Evolutionary conservation across 148 eudicot species (phyloP), one percentile per base, ranked within the genome.

Genomic region (Diospyros kaki): DNA sequence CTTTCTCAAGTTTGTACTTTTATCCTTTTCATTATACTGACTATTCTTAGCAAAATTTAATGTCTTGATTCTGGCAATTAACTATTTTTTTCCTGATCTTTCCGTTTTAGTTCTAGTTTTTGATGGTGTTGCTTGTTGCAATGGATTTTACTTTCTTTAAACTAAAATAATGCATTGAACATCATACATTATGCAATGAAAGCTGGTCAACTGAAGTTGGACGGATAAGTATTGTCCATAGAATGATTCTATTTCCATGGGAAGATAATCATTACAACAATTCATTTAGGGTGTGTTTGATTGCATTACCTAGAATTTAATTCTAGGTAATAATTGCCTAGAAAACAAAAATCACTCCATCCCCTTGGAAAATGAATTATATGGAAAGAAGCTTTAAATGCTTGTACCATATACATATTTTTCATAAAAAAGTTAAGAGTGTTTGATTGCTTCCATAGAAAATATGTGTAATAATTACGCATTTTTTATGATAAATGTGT

Each of bases 1-100:
- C 78, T 91, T 93, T 77, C 86, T 93, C 71, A 93, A 89, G 97
- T 93, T 87, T 40, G 74, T 56, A 15, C 53, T 72, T 8, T 64
- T 75, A 44, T 56, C 65, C 45, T 43, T 46, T 14, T 15, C 61
- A 40, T 48, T 67, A 77, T 46, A 28, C 64, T 52, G 55, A 55
- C 45, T 68, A 10, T 69, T 55, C 43, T n/a, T 11, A 14, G 40
- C 53, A 58, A 6, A 50, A 13, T 53, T 39, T 8, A 4, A 46
- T 46, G 56, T 48, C 17, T 8, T 13, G 28, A 60, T 64, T 60
- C 44, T 50, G 59, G 38, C 50, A 69, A 0, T 53, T 10, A 68
- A 53, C 28, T 17, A 60, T 60, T 4, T 17, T 60, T 60, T 38
- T 60, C 3, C 28, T 60, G 64, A 18, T 50, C 15, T n/a, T 66